Evolutionary conservation across 345 rosid genomes (phyloP), one percentile per base, ranked within the genome.

Genomic region (sweet orange (Citrus sinensis)): DNA sequence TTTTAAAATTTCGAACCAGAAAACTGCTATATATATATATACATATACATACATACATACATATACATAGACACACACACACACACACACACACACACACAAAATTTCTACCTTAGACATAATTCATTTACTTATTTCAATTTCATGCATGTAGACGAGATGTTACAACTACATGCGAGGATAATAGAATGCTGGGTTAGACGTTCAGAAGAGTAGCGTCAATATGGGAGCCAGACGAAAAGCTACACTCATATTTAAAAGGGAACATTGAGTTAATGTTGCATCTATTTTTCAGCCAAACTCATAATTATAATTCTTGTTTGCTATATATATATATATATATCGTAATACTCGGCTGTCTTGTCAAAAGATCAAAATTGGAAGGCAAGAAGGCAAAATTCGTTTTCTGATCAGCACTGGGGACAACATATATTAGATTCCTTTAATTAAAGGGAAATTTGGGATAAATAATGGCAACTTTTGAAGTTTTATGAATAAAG

Each of bases 41-140:
- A 29, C 1, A 30, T 0, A 30, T 2, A 39, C 0, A 39, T 2
- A 39, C 0, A 39, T 0, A 39, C 2, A 8, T 1, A 8, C 10
- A 40, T 0, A 40, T 4, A 37, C 1, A 39, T 2, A 29, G 0
- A 37, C 40, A 39, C 2, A 30, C 32, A 30, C 2, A 30, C 2
- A 30, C 32, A 30, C 2, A 30, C 3, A 30, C 32, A 30, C 32
- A 30, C 30, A 29, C 30, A 29, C 29, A 29, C 29, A 29, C 27
- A 27, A 0, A 39, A 0, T 8, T 42, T 42, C 0, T 11, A 11
- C 4, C 4, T 42, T 11, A 16, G 51, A 42, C 49, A 42, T 42
- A 42, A 9, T 42, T 42, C 11, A 9, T 42, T 42, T 42, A 42
- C 51, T 10, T 42, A 42, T 42, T 42, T 42, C 51, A 42, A 11